A percentile compares a stretch with the other conserved stretches of the same genome.
phyloP scores from a whole-genome alignment of 2,329 filamentous ascomycete species.

The Alternaria solani region DNA sequence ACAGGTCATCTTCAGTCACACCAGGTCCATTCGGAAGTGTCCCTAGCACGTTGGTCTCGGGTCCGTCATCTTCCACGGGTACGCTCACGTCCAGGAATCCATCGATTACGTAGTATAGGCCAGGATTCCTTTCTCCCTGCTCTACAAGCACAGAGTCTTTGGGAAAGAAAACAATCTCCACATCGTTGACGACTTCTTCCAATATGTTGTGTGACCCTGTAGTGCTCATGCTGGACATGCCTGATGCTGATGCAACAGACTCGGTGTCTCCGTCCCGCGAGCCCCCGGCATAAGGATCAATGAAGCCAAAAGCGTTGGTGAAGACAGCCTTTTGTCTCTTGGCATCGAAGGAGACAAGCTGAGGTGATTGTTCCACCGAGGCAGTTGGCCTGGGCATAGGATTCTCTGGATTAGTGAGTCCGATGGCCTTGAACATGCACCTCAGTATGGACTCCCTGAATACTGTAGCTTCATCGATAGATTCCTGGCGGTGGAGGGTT shows the following conservation, averaged over 20 bases:
- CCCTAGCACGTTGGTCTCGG: slow-evolving; percentile 55
- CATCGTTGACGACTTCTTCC: slow-evolving; percentile 86
- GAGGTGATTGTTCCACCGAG: slow-evolving; percentile 85
- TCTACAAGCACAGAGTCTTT: slow-evolving; percentile 94
- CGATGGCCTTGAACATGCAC: slow-evolving; percentile 95
- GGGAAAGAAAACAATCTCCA: slow-evolving; percentile 97
- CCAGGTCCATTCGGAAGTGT: slow-evolving; percentile 48
- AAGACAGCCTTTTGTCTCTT: slow-evolving; percentile 81
- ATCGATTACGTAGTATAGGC: slow-evolving; percentile 96
- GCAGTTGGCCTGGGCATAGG: slow-evolving; percentile 67
- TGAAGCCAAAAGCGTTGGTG: slow-evolving; percentile 88
- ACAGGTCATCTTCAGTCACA: slow-evolving; percentile 49
- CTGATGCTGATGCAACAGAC: slow-evolving; percentile 70
- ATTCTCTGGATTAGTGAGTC: slow-evolving; percentile 74
- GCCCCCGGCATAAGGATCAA: slow-evolving; percentile 77
- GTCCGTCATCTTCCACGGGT: slow-evolving; percentile 70
- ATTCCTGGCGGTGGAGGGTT: slow-evolving; percentile 75
- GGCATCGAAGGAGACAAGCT: slow-evolving; percentile 83
- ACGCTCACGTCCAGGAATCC: slow-evolving; percentile 95
- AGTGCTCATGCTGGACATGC: slow-evolving; percentile 59
- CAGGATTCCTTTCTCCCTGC: slow-evolving; percentile 95
- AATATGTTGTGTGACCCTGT: slow-evolving; percentile 71
- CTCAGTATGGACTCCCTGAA: slow-evolving; percentile 92
- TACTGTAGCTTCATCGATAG: slow-evolving; percentile 83
- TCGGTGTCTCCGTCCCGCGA: slow-evolving; percentile 85